Evolutionary conservation across 495 filamentous ascomycete species (phyloP).

Genomic region (Trichocladium uniseriatum): DNA sequence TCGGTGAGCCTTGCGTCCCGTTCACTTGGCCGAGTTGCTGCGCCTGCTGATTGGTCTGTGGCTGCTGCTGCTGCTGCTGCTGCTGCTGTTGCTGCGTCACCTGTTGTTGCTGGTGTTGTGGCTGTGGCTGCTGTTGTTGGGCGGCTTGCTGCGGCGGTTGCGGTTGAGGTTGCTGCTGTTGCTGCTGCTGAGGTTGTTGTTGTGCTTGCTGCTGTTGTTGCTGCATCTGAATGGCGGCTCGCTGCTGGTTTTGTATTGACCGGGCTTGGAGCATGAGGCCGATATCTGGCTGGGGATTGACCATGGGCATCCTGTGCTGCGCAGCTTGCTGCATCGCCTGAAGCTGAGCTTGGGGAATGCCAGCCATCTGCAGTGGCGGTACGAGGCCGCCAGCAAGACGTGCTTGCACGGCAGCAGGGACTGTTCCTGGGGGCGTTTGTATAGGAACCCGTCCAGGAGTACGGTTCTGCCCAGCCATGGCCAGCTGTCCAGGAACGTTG

Average conservation of each 20-base stretch:
- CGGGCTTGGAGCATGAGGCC: conserved; percentile 46
- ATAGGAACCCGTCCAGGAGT: conserved; percentile 33
- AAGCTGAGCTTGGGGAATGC: conserved; percentile 66
- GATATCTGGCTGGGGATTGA: conserved; percentile 51
- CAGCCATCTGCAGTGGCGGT: conserved; percentile 53
- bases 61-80: conserved; percentile 30
- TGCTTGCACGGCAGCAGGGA: conserved; percentile 29
- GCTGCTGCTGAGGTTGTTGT: conserved; percentile 32
- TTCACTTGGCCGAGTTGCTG: conserved; percentile 29
- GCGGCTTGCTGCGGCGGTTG: conserved; percentile 13
- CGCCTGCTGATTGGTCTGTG: conserved; percentile 29
- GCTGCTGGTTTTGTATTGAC: conserved; percentile 56
- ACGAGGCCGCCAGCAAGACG: conserved; percentile 41
- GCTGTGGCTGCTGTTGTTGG: conserved; percentile 27
- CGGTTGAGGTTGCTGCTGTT: conserved; percentile 26
- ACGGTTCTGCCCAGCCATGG: conserved; percentile 26
- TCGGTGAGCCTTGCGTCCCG: conserved; percentile 30
- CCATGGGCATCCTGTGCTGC: conserved; percentile 55
- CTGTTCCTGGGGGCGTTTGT: conserved; percentile 34
- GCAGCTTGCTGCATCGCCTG: conserved; percentile 45
- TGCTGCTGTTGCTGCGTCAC: conserved; percentile 23
- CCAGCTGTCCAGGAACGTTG: conserved; percentile 29
- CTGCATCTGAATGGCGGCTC: conserved; percentile 55
- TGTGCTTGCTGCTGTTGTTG: conserved; percentile 36
- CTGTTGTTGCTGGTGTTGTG: conserved; percentile 26